Evolutionary conservation across 2,329 filamentous ascomycete genomes (phyloP).

Genomic region (Dactylella cylindrospora): DNA sequence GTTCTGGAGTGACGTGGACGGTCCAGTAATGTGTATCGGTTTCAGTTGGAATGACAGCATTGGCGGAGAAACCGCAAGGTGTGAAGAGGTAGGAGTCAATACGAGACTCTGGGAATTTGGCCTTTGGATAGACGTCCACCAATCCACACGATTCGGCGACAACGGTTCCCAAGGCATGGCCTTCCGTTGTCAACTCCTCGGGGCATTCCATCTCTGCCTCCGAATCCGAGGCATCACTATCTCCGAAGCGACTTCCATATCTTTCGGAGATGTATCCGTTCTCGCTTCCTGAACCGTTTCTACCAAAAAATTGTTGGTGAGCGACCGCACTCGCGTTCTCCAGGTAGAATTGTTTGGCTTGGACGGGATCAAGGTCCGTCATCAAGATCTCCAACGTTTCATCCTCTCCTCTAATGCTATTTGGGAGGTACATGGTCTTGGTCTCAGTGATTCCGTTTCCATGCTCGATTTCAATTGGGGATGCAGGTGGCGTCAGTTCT

Average conservation of each 20-base stretch:
- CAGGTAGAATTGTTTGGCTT: conserved; percentile 72
- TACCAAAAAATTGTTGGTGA: conserved; percentile 70
- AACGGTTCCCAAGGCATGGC: conserved; percentile 86
- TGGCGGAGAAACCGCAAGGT: conserved; percentile 95
- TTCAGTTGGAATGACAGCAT: conserved; percentile 85
- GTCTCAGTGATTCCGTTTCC: conserved; percentile 56
- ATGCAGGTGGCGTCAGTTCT: conserved; percentile 69
- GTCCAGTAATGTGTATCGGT: conserved; percentile 87
- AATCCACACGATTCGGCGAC: conserved; percentile 89
- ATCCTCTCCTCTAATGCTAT: conserved; percentile 62
- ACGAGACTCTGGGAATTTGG: conserved; percentile 84
- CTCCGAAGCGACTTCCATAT: conserved; percentile 61
- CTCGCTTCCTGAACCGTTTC: conserved; percentile 60
- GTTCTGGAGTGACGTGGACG: conserved; percentile 95
- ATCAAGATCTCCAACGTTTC: conserved; percentile 76
- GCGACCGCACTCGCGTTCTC: conserved; percentile 87
- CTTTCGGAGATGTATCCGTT: conserved; percentile 71
- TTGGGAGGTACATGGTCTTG: conserved; percentile 62
- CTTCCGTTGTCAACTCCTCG: conserved; percentile 83
- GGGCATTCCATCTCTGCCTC: conserved; percentile 54
- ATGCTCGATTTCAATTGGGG: conserved; percentile 48
- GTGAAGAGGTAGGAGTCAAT: conserved; percentile 96
- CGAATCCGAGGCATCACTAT: conserved; percentile 44
- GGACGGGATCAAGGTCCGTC: conserved; percentile 69
- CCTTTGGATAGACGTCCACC: conserved; percentile 80